Evolutionary conservation across 179 eudicot genomes (phyloP), one percentile per base, ranked within the genome.

Genomic region (Corrigiola litoralis): DNA sequence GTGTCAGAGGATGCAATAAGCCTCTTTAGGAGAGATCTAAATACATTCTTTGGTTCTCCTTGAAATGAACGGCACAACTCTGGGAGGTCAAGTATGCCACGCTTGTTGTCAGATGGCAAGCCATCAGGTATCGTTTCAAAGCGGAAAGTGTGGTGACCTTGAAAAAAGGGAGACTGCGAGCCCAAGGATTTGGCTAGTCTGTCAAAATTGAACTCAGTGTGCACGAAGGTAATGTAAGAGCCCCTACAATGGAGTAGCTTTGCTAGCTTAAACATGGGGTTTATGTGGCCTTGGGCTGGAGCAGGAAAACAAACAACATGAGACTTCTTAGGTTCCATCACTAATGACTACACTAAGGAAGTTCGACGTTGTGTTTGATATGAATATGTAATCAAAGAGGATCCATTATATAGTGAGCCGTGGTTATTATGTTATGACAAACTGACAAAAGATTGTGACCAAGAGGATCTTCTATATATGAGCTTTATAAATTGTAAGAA

Each of bases 221-320:
- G 46, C 5, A 77, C 52, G 16, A 77, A 77, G 21, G 81, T 72
- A 13, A 72, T 72, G 58, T 72, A 57, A 24, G 72, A 72, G 61
- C 76, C 77, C 7, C 17, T 41, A 6, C 47, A 50, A 58, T 77
- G 77, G 7, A 77, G 77, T 28, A 72, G 72, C n/a, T 72, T 72
- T 40, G 77, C 81, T 64, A 77, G 65, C 25, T 72, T 68, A 8
- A 72, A 54, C 73, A 72, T 72, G 3, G 81, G 77, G 33, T 61
- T 73, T 5, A 77, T 63, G 60, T 77, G 81, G 18, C 81, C 77
- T 65, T 77, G 81, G 4, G 68, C 63, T 12, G 81, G 81, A 38
- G 44, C 44, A 12, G 81, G 77, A 13, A 77, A 36, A 28, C 63
- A 65, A 25, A 72, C 63, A 14, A 54, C 40, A 29, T 72, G 76